Conservation (phyloP, 805 yeast genomes). For the Wickerhamiella cacticola region DNA sequence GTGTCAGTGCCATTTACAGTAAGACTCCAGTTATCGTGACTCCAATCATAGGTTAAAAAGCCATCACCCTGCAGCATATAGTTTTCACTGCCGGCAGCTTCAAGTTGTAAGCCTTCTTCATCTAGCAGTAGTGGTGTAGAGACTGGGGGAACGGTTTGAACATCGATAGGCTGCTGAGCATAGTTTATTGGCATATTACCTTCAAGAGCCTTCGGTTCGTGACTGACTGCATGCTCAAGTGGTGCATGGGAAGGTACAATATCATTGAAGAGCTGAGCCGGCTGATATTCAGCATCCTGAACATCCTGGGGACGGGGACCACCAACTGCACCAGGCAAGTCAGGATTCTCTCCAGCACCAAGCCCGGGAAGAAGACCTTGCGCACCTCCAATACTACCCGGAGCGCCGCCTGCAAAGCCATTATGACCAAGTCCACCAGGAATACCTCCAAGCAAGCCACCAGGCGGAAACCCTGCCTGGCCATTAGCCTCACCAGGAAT, state of each 20-base stretch:
- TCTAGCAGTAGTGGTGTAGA: background rate
- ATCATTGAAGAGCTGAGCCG: background rate
- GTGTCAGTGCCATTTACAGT: background rate
- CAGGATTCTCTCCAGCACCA: background rate
- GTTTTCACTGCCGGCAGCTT: background rate
- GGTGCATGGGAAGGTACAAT: background rate
- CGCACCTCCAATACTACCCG: background rate
- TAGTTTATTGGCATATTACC: background rate
- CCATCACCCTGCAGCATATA: background rate
- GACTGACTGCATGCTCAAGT: background rate
- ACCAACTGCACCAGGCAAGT: background rate
- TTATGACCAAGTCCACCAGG: background rate
- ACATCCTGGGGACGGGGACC: too few relatives aligned
- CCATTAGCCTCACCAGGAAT: background rate
- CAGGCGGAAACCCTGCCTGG: background rate
- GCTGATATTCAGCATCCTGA: background rate
- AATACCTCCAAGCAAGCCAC: background rate
- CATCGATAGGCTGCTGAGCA: background rate
- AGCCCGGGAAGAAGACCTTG: background rate
- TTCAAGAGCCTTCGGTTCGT: background rate
- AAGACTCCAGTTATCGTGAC: background rate
- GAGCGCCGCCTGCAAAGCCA: background rate
- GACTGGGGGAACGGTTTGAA: background rate
- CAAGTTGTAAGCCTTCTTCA: background rate
- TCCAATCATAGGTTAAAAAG: slow-evolving; percentile 4